Percentiles rank a stretch among this genome's conserved stretches.
Conservation (phyloP, 371 early-diverging fungal genomes). For the Mucor velutinosus region DNA sequence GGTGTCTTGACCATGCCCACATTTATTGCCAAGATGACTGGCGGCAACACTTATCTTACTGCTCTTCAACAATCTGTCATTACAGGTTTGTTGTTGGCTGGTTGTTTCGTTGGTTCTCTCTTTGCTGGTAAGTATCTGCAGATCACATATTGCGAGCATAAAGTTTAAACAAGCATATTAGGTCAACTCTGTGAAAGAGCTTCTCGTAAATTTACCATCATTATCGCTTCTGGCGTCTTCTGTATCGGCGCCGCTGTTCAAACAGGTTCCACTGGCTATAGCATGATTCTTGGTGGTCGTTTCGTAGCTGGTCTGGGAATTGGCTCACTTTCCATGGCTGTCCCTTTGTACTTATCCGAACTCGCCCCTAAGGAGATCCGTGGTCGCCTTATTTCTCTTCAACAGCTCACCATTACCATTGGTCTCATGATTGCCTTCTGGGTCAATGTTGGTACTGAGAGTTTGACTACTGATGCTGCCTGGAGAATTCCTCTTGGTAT, state of each 20-base stretch:
- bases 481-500: slow-evolving; percentile 58
- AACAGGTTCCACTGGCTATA: slow-evolving; percentile 50
- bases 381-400: slow-evolving; percentile 53
- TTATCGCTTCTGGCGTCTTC: slow-evolving; percentile 39
- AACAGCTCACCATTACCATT: slow-evolving; percentile 50
- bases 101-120: slow-evolving; percentile 55
- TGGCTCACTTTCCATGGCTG: slow-evolving; percentile 73
- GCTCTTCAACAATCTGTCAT: slow-evolving; percentile 48
- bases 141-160: background rate
- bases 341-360: slow-evolving; percentile 59
- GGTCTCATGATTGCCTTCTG: slow-evolving; percentile 57
- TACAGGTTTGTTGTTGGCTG: slow-evolving; percentile 47
- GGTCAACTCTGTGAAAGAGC: slow-evolving; percentile 41
- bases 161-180: background rate
- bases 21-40: slow-evolving; percentile 45
- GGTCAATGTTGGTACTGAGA: slow-evolving; percentile 43
- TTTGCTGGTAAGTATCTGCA: slow-evolving; percentile 33
- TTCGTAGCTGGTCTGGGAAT: slow-evolving; percentile 78
- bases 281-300: slow-evolving; percentile 68
- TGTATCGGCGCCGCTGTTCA: slow-evolving; percentile 55
- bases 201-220: slow-evolving; percentile 45
- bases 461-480: slow-evolving; percentile 25
- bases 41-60: slow-evolving; percentile 21
- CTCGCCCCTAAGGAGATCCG: slow-evolving; percentile 62
- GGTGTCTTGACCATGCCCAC: slow-evolving; percentile 46